Conservation (phyloP, 768 basidiomycete genomes). For the Suillus tomentosus region DNA sequence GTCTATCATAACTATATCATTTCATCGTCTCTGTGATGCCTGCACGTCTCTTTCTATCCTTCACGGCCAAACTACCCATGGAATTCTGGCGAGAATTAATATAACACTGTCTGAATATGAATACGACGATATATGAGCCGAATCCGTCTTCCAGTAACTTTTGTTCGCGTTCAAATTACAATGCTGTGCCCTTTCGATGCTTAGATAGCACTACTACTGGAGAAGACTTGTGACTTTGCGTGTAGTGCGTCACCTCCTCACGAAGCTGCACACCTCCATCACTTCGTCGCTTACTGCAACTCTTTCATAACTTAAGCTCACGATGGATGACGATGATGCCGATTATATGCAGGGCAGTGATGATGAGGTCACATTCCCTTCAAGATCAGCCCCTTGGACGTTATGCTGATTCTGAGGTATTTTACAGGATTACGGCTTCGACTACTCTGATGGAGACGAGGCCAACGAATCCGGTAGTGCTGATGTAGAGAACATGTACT, state of each 20-base stretch:
- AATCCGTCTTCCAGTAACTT: background rate
- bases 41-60: background rate
- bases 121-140: background rate
- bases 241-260: background rate
- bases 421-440: conserved; percentile 87
- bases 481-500: conserved; percentile 98
- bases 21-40: background rate
- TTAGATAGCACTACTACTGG: background rate
- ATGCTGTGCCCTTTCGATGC: conserved; percentile 1
- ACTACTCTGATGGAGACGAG: conserved; percentile 91
- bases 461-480: conserved; percentile 77
- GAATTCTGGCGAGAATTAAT: background rate
- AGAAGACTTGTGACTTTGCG: background rate
- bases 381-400: background rate
- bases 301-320: conserved; percentile 5
- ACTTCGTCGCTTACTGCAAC: background rate
- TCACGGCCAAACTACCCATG: background rate
- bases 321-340: conserved; percentile 92
- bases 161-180: background rate
- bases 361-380: conserved; percentile 61
- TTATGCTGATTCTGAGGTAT: conserved; percentile 3
- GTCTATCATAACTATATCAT: background rate
- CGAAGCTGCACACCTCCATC: background rate
- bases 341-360: conserved; percentile 92
- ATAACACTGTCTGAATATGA: background rate